Evolutionary conservation across 495 filamentous ascomycete species (phyloP).

Genomic region (Usnea hakonensis): DNA sequence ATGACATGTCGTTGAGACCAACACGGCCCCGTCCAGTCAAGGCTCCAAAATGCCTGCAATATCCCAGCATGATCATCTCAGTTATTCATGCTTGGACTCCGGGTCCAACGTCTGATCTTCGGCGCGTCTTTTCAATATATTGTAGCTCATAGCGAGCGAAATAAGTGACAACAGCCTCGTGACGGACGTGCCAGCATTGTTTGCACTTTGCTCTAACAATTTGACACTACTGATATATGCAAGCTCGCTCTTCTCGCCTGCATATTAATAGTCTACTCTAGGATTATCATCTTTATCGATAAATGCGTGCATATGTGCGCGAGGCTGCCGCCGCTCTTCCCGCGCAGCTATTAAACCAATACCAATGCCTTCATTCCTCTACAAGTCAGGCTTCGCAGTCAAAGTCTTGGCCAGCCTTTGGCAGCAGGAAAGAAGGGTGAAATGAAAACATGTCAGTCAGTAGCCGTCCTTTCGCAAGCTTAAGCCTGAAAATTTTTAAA

Average conservation of each 20-base stretch:
- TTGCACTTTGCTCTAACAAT: neutral
- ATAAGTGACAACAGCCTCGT: neutral
- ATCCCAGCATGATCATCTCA: neutral
- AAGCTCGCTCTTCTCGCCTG: neutral
- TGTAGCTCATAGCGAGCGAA: neutral
- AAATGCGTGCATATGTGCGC: neutral
- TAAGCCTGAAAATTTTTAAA: neutral
- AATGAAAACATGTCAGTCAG: neutral
- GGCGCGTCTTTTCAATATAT: neutral
- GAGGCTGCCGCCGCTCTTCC: neutral
- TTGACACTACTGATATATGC: neutral
- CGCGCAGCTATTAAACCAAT: too few species aligned
- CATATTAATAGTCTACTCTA: neutral
- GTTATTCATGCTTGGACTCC: neutral
- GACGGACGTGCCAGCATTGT: neutral
- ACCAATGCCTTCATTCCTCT: neutral
- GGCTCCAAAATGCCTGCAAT: too few species aligned
- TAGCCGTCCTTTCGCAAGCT: neutral
- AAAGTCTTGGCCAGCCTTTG: neutral
- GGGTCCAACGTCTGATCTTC: neutral
- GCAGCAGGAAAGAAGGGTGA: neutral
- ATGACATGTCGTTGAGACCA: too few species aligned
- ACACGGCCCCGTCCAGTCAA: too few species aligned
- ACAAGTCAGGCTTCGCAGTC: neutral
- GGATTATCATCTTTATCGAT: neutral